phyloP scores from a whole-genome alignment of 2,329 filamentous ascomycete genomes.

The Penicillium thymicola region DNA sequence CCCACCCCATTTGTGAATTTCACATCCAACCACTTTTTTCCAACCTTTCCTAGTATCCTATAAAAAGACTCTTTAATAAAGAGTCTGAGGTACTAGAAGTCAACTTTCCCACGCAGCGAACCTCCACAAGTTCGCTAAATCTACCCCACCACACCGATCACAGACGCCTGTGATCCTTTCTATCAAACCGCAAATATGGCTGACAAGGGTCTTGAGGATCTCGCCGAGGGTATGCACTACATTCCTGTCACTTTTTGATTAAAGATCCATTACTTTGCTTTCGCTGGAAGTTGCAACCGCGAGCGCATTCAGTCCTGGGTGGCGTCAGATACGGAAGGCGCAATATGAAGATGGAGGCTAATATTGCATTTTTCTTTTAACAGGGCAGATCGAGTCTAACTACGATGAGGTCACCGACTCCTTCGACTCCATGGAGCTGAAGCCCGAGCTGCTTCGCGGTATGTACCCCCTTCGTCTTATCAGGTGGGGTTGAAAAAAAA shows the following conservation, averaged over 20 bases:
- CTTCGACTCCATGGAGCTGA: conserved; percentile 97
- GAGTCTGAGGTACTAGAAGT: conserved; percentile 36
- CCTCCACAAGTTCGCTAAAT: conserved; percentile 35
- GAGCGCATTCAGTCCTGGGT: conserved; percentile 7
- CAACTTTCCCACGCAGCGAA: conserved; percentile 25
- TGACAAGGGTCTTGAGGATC: conserved; percentile 96
- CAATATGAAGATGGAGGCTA: conserved; percentile 12
- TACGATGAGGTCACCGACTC: conserved; percentile 99
- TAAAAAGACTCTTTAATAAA: conserved; percentile 28
- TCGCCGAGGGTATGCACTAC: conserved; percentile 77
- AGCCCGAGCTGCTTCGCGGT: conserved; percentile 94
- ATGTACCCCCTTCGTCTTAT: conserved; percentile 40
- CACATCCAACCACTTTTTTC: conserved; percentile 19
- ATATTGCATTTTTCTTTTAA: conserved; percentile 24
- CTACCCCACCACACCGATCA: conserved; percentile 54
- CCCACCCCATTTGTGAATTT: conserved; percentile 25
- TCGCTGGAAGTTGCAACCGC: not conserved
- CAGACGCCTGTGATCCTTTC: conserved; percentile 70
- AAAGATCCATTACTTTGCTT: not conserved
- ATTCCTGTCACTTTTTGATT: conserved; percentile 5
- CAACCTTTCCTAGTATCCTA: conserved; percentile 28
- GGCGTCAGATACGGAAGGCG: conserved; percentile 3
- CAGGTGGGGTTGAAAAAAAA: conserved; percentile 24
- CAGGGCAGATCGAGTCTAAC: conserved; percentile 99
- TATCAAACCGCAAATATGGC: conserved; percentile 82